These are phyloP conservation scores for Plasmodium knowlesi DNA, from an alignment of 169 alveolate genomes.

Conservation along the genomic window DNA sequence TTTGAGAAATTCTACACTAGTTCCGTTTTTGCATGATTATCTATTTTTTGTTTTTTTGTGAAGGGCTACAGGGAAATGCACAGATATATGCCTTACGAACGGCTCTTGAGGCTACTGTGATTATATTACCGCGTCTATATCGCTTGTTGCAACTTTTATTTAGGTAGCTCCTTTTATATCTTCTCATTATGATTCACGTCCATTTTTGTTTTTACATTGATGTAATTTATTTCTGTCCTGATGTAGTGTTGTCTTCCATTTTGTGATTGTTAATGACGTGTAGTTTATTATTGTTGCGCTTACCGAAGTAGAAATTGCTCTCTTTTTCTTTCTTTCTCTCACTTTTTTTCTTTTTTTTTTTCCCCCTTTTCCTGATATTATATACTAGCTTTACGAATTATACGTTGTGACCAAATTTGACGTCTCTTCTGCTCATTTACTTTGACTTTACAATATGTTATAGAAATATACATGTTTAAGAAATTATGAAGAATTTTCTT, in stretches of 20 bases:
- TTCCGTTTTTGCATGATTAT: neutral
- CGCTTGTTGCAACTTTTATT: neutral
- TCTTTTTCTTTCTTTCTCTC: no score
- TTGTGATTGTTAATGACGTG: neutral
- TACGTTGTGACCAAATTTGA: neutral
- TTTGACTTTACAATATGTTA: neutral
- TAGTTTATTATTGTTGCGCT: neutral
- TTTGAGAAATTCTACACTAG: neutral
- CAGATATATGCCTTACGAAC: neutral
- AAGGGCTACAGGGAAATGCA: neutral
- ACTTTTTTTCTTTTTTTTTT: neutral
- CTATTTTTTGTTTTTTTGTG: neutral
- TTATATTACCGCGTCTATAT: neutral
- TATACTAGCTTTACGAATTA: neutral
- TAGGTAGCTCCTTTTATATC: neutral
- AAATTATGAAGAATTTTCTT: no score
- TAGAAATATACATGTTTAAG: neutral
- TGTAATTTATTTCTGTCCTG: neutral
- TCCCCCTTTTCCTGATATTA: neutral
- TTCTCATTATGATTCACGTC: neutral
- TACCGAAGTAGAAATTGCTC: neutral
- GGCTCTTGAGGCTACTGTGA: neutral
- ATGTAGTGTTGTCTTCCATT: neutral
- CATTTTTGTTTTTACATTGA: neutral
- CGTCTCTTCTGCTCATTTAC: neutral